Conservation (phyloP, 2,329 filamentous ascomycete genomes). For the Parastagonospora nodorum region DNA sequence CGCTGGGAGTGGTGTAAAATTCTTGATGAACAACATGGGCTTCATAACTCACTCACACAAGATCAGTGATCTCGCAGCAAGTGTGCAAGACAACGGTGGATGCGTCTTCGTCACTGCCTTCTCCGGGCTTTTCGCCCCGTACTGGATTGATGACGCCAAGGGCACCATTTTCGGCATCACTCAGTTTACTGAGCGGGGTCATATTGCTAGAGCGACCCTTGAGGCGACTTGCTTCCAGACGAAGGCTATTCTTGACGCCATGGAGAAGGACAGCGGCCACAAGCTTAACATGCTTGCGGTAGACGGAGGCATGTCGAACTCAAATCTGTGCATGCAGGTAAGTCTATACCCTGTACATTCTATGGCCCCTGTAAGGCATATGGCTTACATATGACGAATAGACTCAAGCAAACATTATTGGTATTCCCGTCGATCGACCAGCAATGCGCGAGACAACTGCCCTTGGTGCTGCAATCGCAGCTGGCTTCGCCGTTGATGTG, state of each 20-base stretch:
- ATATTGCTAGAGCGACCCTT: constrained; percentile 86
- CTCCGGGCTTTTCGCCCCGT: constrained; percentile 86
- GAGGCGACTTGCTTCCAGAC: constrained; percentile 94
- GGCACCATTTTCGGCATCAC: constrained; percentile 85
- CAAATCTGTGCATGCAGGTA: constrained; percentile 81
- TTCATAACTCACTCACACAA: constrained; percentile 66
- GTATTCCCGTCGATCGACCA: constrained; percentile 81
- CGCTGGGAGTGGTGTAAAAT: constrained; percentile 78
- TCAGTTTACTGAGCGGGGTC: constrained; percentile 80
- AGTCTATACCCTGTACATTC: constrained; percentile 15
- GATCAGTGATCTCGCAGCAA: constrained; percentile 67
- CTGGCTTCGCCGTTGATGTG: constrained; percentile 79
- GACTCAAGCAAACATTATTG: constrained; percentile 84
- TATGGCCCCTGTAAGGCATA: not conserved
- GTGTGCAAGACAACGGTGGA: constrained; percentile 77
- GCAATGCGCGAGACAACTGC: constrained; percentile 91
- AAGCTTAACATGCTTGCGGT: constrained; percentile 77
- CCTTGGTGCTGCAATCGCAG: constrained; percentile 85
- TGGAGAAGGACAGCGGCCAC: constrained; percentile 84
- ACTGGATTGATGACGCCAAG: constrained; percentile 93
- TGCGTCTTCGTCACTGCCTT: constrained; percentile 89
- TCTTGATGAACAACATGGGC: constrained; percentile 66
- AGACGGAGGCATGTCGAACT: constrained; percentile 88
- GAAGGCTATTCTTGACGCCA: constrained; percentile 87
- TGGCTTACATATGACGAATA: constrained; percentile 24